Conservation (phyloP, 805 yeast genomes). For the Ogataea ramenticola region DNA sequence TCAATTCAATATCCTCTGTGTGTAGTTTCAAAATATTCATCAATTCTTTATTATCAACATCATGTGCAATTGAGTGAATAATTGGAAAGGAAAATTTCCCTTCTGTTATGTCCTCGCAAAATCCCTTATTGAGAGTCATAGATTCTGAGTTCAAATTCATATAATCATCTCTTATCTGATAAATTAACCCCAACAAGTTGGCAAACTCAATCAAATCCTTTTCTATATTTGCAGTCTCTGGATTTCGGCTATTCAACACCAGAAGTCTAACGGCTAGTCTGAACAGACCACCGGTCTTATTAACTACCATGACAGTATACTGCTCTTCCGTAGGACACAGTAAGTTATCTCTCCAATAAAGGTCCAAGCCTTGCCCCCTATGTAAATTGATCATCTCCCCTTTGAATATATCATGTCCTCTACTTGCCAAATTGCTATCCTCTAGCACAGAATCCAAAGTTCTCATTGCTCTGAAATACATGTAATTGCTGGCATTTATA, state of each 20-base stretch:
- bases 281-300: conserved; percentile 86
- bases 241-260: conserved; percentile 22
- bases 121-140: conserved; percentile 60
- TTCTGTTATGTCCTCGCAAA: conserved; percentile 80
- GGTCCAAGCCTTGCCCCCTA: conserved; percentile 84
- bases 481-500: conserved; percentile 74
- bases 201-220: conserved; percentile 32
- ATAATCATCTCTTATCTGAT: conserved; percentile 83
- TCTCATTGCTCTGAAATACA: conserved; percentile 67
- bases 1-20: conserved; percentile 42
- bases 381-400: conserved; percentile 79
- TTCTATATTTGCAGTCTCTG: neutral
- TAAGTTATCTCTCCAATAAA: conserved; percentile 75
- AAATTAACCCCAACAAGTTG: conserved; percentile 70
- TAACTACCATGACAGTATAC: conserved; percentile 74
- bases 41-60: conserved; percentile 31
- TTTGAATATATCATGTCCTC: conserved; percentile 37
- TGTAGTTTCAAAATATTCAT: conserved; percentile 44
- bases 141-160: conserved; percentile 52
- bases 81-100: conserved; percentile 88
- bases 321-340: conserved; percentile 53
- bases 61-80: conserved; percentile 49
- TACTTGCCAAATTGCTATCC: conserved; percentile 8
- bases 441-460: conserved; percentile 26
- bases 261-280: conserved; percentile 65